Evolutionary conservation across 805 yeast species (phyloP), one percentile per base, ranked within the genome.

Genomic region (Saccharomycopsis lassenensis): DNA sequence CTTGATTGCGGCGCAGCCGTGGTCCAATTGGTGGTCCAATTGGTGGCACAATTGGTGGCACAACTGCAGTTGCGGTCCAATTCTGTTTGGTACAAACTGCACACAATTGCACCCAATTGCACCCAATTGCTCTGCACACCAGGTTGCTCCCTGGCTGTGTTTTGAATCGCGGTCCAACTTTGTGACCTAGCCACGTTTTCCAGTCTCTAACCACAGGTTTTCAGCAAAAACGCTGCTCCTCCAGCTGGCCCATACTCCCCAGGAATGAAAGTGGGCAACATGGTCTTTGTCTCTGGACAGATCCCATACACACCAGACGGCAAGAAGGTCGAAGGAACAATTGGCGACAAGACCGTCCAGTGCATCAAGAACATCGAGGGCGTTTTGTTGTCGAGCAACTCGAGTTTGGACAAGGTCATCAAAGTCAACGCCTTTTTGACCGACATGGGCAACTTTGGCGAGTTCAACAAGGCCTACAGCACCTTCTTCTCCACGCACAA

Each of bases 221-320:
- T 69, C 50, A 74, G 94, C 35, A 65, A 74, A 45, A 65, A 65
- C 48, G 95, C 97, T 24, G 97, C 98, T 48, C 86, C 94, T 41
- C 95, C 97, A 43, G 95, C 95, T 27, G 97, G 95, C 25, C 75
- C 95, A 10, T 89, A 89, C 61, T 84, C 95, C 20, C 98, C 91
- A 61, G 98, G 97, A 32, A 73, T 87, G 58, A 86, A 82, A 63
- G 94, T 77, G 50, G 84, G 83, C 58, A 73, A 94, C 43, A 75
- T 85, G 57, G 61, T 91, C 56, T 91, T 80, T 58, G 85, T 91
- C 40, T 83, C 95, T 36, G 98, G 98, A 38, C 98, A 91, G 64
- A 78, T 91, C 44, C 96, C 97, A 37, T 73, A 74, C 67, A 85
- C 89, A 25, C 69, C 87, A 27, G 84, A 80, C 5, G 82, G 81